A percentile compares a stretch with the other conserved stretches of the same genome.
These are phyloP conservation scores for Trebouxiophyceae sp. DNA, from an alignment of 163 green algal genomes.

Conservation along the genomic window DNA sequence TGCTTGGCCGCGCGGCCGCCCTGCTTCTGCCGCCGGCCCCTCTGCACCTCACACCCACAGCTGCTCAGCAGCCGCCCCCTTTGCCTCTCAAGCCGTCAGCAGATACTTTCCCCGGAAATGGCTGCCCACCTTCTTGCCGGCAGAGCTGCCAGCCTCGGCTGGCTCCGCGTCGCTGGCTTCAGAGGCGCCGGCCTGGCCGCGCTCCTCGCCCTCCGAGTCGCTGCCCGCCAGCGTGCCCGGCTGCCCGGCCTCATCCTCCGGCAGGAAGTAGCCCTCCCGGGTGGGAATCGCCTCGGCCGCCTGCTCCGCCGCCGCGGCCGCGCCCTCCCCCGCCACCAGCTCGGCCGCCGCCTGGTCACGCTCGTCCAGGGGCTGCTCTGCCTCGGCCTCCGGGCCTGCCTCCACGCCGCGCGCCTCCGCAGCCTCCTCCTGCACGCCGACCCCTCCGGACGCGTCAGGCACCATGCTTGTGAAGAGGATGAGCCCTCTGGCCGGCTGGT, in stretches of 20 bases:
- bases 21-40: not conserved
- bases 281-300: conserved; percentile 48
- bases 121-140: not conserved
- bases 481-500: conserved; percentile 39
- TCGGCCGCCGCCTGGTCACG: conserved; percentile 39
- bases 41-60: too few species aligned
- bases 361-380: conserved; percentile 19
- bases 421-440: not conserved
- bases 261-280: conserved; percentile 59
- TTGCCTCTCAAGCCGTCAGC: too few species aligned
- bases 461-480: not conserved
- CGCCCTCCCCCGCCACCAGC: conserved; percentile 27
- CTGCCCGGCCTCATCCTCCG: conserved; percentile 45
- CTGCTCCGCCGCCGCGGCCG: conserved; percentile 30
- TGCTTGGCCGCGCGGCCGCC: too few species aligned
- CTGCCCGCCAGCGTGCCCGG: too few species aligned
- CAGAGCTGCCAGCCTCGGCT: not conserved
- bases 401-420: too few species aligned
- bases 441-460: not conserved
- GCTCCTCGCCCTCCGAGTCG: too few species aligned
- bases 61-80: too few species aligned
- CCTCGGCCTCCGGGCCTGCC: conserved; percentile 35
- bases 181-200: too few species aligned
- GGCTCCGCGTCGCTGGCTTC: not conserved
- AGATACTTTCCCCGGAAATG: too few species aligned